Conservation (phyloP, 148 eudicot species). For the Arbutus unedo region DNA sequence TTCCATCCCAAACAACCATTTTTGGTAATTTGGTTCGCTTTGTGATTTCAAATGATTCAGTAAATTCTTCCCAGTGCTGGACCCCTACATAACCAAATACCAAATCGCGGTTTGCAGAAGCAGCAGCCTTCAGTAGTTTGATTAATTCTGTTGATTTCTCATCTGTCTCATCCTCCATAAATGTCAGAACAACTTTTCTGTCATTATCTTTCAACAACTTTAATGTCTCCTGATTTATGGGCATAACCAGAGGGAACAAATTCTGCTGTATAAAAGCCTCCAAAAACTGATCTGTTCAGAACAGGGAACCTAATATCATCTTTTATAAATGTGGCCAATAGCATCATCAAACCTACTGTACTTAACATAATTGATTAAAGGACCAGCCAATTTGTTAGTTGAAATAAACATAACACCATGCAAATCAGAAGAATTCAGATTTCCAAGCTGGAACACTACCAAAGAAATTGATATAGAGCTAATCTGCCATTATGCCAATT, state of each 20-base stretch:
- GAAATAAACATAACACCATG: neutral
- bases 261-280: slow-evolving; percentile 77
- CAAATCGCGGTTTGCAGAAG: slow-evolving; percentile 88
- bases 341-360: neutral
- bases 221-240: slow-evolving; percentile 60
- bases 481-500: slow-evolving; percentile 10
- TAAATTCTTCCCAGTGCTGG: slow-evolving; percentile 69
- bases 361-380: neutral
- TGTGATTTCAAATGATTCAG: slow-evolving; percentile 66
- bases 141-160: slow-evolving; percentile 55
- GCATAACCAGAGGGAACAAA: slow-evolving; percentile 67
- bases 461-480: neutral
- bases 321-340: neutral
- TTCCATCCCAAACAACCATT: slow-evolving; percentile 96
- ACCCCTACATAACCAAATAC: slow-evolving; percentile 81
- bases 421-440: slow-evolving; percentile 9
- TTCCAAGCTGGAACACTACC: neutral
- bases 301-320: slow-evolving; percentile 11
- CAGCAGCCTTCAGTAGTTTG: slow-evolving; percentile 77
- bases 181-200: slow-evolving; percentile 71
- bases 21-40: slow-evolving; percentile 65
- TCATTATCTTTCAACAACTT: slow-evolving; percentile 70
- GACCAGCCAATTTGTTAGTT: neutral
- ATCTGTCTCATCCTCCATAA: slow-evolving; percentile 64
- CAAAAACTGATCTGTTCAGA: slow-evolving; percentile 54